Evolutionary conservation across 352 stramenopile genomes (phyloP).

Genomic region (Globisporangium megalacanthum): DNA sequence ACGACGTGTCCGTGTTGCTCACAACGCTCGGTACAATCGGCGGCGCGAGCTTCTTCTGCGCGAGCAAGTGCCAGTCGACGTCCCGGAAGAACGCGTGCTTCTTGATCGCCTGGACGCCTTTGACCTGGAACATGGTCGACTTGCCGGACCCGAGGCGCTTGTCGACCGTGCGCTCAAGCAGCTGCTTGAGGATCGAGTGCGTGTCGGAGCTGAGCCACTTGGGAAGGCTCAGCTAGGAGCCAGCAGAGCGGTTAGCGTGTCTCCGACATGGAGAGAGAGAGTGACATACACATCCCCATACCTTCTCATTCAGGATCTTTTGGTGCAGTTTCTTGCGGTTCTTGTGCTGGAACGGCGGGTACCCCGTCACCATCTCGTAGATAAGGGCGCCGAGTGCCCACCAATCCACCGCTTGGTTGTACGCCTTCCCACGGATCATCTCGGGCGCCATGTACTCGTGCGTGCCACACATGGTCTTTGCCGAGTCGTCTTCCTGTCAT

Average conservation of each 20-base stretch:
- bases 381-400: constrained; percentile 90
- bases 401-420: constrained; percentile 88
- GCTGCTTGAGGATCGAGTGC: constrained; percentile 94
- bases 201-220: constrained; percentile 82
- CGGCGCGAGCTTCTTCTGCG: constrained; percentile 87
- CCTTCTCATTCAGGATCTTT: constrained; percentile 87
- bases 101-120: constrained; percentile 95
- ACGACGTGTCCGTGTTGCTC: constrained; percentile 87
- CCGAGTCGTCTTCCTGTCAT: constrained; percentile 3
- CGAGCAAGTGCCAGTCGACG: constrained; percentile 93
- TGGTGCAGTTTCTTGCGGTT: constrained; percentile 80
- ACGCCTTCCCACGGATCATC: constrained; percentile 63
- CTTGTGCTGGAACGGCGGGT: constrained; percentile 86
- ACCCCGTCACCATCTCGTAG: constrained; percentile 88
- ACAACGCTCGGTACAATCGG: constrained; percentile 87
- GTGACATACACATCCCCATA: constrained; percentile 1
- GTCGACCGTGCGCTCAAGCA: constrained; percentile 95
- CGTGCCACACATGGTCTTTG: constrained; percentile 71
- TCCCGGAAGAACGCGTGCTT: constrained; percentile 91
- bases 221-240: constrained; percentile 46
- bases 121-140: constrained; percentile 97
- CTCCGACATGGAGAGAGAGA: constrained; percentile 8
- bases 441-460: constrained; percentile 90
- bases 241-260: neutral
- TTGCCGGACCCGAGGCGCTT: constrained; percentile 92